Evolutionary conservation across 1,139 yeast genomes (phyloP).

Genomic region (Hansenula lynferdii): DNA sequence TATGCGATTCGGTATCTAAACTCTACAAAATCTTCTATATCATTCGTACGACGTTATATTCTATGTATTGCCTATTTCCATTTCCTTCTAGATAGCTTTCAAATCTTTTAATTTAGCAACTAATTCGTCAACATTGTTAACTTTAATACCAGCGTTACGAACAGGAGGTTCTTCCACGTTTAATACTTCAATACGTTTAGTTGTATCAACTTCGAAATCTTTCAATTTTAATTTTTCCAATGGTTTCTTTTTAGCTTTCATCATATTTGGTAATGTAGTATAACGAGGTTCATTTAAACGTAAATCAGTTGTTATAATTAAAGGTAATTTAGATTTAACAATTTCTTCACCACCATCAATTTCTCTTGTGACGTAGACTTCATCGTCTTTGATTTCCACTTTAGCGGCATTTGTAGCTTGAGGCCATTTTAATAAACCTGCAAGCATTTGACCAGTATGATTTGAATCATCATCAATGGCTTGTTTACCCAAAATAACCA

Average conservation of each 20-base stretch:
- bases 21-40: no score
- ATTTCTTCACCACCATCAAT: conserved; percentile 94
- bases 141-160: conserved; percentile 79
- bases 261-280: conserved; percentile 88
- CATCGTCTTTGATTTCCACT: conserved; percentile 51
- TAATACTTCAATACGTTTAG: conserved; percentile 61
- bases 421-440: conserved; percentile 93
- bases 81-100: conserved; percentile 16
- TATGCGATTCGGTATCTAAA: no score
- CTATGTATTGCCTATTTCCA: background rate
- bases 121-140: conserved; percentile 77
- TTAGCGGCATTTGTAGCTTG: conserved; percentile 97
- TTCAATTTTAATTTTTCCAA: conserved; percentile 62
- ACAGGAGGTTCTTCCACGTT: conserved; percentile 82
- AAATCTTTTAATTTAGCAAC: conserved; percentile 69
- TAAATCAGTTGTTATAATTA: conserved; percentile 87
- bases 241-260: conserved; percentile 98
- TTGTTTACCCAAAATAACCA: conserved; percentile 90
- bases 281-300: conserved; percentile 93
- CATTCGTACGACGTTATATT: conserved; percentile 1
- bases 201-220: conserved; percentile 67
- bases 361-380: conserved; percentile 80
- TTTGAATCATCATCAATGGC: conserved; percentile 94
- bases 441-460: conserved; percentile 97
- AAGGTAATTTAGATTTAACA: conserved; percentile 70